Conservation (phyloP, 208 protist species). For the Crithidia sp. region DNA sequence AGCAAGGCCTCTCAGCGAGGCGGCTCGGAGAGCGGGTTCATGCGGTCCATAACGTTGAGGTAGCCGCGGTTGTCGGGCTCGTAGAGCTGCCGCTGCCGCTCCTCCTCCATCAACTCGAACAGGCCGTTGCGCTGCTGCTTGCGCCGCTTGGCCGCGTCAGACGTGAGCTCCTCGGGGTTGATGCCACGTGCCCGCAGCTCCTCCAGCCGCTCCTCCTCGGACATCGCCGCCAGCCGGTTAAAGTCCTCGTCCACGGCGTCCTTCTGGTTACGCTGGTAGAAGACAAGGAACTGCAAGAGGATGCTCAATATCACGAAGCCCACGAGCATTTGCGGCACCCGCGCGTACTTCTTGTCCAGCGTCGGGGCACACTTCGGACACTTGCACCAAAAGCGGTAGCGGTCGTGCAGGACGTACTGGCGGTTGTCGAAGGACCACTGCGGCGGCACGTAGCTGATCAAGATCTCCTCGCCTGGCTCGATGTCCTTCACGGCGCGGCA, state of each 20-base stretch:
- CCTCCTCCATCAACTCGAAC: constrained; percentile 65
- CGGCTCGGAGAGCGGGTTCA: constrained; percentile 24
- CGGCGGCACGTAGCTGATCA: constrained; percentile 87
- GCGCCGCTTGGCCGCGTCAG: constrained; percentile 35
- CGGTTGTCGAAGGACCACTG: constrained; percentile 88
- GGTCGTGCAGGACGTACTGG: constrained; percentile 92
- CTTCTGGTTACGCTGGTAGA: constrained; percentile 56
- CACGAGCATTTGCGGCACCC: constrained; percentile 53
- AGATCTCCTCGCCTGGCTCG: constrained; percentile 67
- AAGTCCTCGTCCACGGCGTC: constrained; percentile 45
- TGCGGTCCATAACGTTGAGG: constrained; percentile 29
- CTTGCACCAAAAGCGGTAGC: constrained; percentile 90
- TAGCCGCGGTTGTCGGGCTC: constrained; percentile 33
- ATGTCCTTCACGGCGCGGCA: constrained; percentile 83
- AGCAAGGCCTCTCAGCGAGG: constrained; percentile 14
- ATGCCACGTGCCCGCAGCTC: constrained; percentile 53
- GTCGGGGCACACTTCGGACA: constrained; percentile 82
- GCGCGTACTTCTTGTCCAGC: constrained; percentile 68
- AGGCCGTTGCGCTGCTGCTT: constrained; percentile 40
- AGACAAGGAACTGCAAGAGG: constrained; percentile 66
- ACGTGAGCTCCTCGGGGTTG: constrained; percentile 35
- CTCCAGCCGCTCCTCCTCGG: constrained; percentile 49
- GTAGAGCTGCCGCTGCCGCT: constrained; percentile 42
- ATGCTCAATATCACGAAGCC: constrained; percentile 57
- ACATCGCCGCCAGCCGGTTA: constrained; percentile 31